phyloP scores from a whole-genome alignment of 805 yeast genomes.

The Lachancea sp. region DNA sequence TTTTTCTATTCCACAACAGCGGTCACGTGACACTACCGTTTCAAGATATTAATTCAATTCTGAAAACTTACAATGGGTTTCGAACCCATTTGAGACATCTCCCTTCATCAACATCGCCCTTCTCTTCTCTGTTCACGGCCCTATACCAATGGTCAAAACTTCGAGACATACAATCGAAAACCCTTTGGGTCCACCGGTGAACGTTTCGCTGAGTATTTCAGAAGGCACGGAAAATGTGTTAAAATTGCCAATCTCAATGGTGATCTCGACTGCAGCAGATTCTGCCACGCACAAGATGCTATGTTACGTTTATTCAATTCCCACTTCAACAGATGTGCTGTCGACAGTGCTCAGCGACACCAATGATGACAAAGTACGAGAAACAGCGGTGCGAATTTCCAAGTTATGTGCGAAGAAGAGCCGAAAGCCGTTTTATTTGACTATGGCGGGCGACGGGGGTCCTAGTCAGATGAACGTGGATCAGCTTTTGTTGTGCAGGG shows the following conservation, averaged over 20 bases:
- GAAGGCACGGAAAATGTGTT: constrained; percentile 5
- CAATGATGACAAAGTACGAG: constrained; percentile 23
- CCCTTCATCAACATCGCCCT: background rate
- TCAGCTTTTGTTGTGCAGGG: constrained; percentile 20
- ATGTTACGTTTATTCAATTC: constrained; percentile 6
- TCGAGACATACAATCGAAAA: constrained; percentile 3
- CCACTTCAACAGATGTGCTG: constrained; percentile 12
- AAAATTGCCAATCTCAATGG: constrained; percentile 5
- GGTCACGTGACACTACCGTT: too few relatives aligned
- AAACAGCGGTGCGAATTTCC: constrained; percentile 25
- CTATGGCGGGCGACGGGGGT: constrained; percentile 14
- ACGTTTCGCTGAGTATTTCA: constrained; percentile 17
- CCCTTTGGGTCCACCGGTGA: constrained; percentile 5
- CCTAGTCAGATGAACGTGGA: constrained; percentile 13
- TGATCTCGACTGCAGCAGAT: constrained; percentile 1
- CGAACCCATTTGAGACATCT: too few relatives aligned
- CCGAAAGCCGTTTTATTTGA: constrained; percentile 25
- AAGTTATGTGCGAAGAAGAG: constrained; percentile 22
- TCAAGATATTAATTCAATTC: too few relatives aligned
- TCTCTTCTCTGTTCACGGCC: background rate
- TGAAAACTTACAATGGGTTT: too few relatives aligned
- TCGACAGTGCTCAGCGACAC: constrained; percentile 25
- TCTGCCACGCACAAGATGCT: background rate
- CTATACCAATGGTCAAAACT: constrained; percentile 1
- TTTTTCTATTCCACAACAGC: too few relatives aligned